phyloP scores from a whole-genome alignment of 768 basidiomycete species.

The Agaricus sinodeliciosus region DNA sequence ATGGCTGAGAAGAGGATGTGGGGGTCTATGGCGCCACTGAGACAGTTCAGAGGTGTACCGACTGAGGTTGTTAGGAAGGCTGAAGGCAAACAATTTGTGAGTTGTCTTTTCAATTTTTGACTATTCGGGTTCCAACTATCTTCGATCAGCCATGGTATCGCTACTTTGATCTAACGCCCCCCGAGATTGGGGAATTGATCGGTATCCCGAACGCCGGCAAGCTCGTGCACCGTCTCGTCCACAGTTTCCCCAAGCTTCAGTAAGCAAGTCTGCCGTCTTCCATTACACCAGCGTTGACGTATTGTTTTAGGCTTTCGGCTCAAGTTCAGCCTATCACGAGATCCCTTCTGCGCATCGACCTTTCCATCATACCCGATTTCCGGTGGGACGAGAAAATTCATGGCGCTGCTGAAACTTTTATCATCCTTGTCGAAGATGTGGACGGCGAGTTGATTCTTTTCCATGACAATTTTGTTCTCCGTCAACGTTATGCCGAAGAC shows the following conservation, averaged over 20 bases:
- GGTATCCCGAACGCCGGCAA: constrained; percentile 91
- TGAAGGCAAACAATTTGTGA: constrained; percentile 94
- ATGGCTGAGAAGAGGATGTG: constrained; percentile 94
- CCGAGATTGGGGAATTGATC: constrained; percentile 92
- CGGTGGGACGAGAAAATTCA: constrained; percentile 96
- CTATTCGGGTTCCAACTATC: neutral
- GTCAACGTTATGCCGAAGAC: constrained; percentile 86
- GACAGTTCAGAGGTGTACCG: constrained; percentile 93
- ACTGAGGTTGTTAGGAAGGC: constrained; percentile 82
- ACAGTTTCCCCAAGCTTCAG: constrained; percentile 95
- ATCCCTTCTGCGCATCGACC: constrained; percentile 83
- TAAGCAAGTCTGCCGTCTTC: constrained; percentile 24
- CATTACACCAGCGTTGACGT: neutral
- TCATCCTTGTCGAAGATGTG: constrained; percentile 93
- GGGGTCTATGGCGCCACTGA: constrained; percentile 94
- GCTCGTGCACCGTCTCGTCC: constrained; percentile 87
- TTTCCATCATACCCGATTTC: constrained; percentile 97
- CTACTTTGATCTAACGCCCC: constrained; percentile 48
- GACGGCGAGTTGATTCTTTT: constrained; percentile 96
- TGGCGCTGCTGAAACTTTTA: constrained; percentile 82
- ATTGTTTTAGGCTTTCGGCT: constrained; percentile 64
- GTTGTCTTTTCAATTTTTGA: constrained; percentile 19
- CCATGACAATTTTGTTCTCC: constrained; percentile 88
- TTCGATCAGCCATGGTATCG: neutral
- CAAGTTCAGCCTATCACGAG: constrained; percentile 97